A percentile compares a stretch with the other conserved stretches of the same genome.
These are phyloP conservation scores for Suhomyces terraborum DNA, from an alignment of 1,139 yeast species.

Conservation along the genomic window DNA sequence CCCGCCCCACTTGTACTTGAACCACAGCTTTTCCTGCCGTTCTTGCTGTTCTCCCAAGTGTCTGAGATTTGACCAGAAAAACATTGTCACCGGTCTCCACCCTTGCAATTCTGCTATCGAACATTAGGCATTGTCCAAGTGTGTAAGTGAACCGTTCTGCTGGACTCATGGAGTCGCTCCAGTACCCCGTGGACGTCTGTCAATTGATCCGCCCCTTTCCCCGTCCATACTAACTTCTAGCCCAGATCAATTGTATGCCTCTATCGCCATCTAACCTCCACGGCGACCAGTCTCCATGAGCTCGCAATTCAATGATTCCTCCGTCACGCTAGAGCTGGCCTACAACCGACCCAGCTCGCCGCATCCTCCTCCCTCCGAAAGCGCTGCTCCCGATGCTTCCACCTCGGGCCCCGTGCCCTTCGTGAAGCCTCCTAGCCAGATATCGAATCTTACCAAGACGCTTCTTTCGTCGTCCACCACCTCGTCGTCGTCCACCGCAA, in stretches of 20 bases:
- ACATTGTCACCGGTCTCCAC: conserved; percentile 1
- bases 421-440: conserved; percentile 15
- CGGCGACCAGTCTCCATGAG: conserved; percentile 11
- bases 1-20: background rate
- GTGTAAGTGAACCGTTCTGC: background rate
- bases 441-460: conserved; percentile 45
- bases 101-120: background rate
- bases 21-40: background rate
- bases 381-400: conserved; percentile 1
- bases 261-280: background rate
- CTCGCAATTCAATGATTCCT: conserved; percentile 14
- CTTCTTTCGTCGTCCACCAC: conserved; percentile 25
- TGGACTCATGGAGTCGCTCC: background rate
- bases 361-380: conserved; percentile 1
- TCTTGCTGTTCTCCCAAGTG: background rate
- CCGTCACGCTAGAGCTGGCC: conserved; percentile 11
- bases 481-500: conserved; percentile 8
- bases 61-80: conserved; percentile 5
- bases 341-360: conserved; percentile 11
- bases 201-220: background rate
- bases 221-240: conserved; percentile 2
- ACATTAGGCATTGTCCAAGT: conserved; percentile 2
- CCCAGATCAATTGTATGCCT: conserved; percentile 2
- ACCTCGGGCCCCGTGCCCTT: conserved; percentile 10
- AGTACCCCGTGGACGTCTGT: background rate